Conservation (phyloP, 305 asterid genomes). For the Rubia occidens region DNA sequence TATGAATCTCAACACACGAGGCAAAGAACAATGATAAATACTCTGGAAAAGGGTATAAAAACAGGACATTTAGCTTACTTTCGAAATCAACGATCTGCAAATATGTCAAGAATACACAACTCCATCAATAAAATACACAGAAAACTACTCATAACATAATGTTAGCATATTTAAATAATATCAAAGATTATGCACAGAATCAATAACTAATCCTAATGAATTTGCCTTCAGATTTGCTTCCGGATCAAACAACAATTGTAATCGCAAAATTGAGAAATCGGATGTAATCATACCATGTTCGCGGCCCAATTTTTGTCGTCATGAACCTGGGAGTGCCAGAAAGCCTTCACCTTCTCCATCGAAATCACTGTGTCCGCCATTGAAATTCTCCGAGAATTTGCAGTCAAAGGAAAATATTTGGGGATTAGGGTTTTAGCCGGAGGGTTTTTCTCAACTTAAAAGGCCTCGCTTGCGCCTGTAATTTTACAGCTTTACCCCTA, state of each 20-base stretch:
- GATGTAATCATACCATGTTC: slow-evolving; percentile 42
- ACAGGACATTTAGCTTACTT: not conserved
- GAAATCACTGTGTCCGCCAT: slow-evolving; percentile 56
- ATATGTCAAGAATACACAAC: not conserved
- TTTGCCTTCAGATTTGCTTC: not conserved
- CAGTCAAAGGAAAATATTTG: not conserved
- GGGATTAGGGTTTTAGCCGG: slow-evolving; percentile 10
- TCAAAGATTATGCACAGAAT: not conserved
- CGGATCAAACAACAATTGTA: not conserved
- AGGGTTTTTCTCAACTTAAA: not conserved
- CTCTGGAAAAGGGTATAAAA: not conserved
- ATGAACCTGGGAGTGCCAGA: slow-evolving; percentile 73
- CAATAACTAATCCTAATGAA: not conserved
- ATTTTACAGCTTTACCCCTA: not conserved
- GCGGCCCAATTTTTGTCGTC: slow-evolving; percentile 69
- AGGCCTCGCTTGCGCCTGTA: not conserved
- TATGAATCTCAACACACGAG: not conserved
- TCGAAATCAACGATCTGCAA: not conserved
- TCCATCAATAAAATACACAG: not conserved
- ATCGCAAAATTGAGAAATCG: not conserved
- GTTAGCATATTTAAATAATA: not conserved
- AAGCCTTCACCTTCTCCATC: slow-evolving; percentile 52
- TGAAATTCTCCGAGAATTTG: slow-evolving; percentile 7
- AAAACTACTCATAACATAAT: not conserved
- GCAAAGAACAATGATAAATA: not conserved